A percentile compares a stretch with the other conserved stretches of the same genome.
phyloP scores from a whole-genome alignment of 179 eudicot species.

The Camellia oleifera region DNA sequence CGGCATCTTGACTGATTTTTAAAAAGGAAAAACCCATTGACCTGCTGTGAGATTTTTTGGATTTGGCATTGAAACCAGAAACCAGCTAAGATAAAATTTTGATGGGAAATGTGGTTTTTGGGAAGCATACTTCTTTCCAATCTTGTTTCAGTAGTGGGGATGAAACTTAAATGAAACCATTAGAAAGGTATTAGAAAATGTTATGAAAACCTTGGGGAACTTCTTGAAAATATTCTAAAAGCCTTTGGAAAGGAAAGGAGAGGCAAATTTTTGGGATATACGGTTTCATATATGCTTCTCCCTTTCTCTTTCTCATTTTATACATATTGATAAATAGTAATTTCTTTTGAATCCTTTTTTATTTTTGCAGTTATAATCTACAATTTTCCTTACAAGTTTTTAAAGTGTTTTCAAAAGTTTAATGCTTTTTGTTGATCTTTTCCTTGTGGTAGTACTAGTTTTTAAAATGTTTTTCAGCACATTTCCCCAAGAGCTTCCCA shows the following conservation, averaged over 20 bases:
- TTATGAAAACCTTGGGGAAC: no score
- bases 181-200: no score
- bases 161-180: not conserved
- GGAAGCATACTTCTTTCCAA: no score
- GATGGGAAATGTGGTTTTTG: no score
- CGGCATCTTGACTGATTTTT: not conserved
- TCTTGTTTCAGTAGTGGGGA: not conserved
- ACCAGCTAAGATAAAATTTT: not conserved
- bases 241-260: no score
- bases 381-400: slow-evolving; percentile 3
- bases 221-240: no score
- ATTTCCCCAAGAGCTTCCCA: not conserved
- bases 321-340: not conserved
- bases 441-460: not conserved
- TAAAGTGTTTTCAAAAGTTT: not conserved
- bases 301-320: not conserved
- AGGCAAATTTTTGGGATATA: no score
- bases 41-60: not conserved
- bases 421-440: not conserved
- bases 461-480: not conserved
- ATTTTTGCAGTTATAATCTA: not conserved
- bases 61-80: not conserved
- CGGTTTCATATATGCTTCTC: no score
- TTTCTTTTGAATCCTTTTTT: not conserved
- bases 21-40: not conserved